Percentiles rank a stretch among this genome's conserved stretches.
phyloP scores from a whole-genome alignment of 306 rosid genomes.

The Cucumis sativus region Cucumber_9930_V3 NC_026658.2:5887001-5887500 shows the following conservation, averaged over 20 bases:
- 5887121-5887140: neutral
- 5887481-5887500: conserved; percentile 8
- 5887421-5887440: neutral
- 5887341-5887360: neutral
- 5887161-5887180: neutral
- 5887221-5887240: conserved; percentile 28
- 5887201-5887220: conserved; percentile 13
- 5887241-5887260: conserved; percentile 10
- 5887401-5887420: conserved; percentile 4
- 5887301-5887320: conserved; percentile 42
- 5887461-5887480: conserved; percentile 11
- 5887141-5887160: neutral
- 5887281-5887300: conserved; percentile 33
- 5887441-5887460: conserved; percentile 8
- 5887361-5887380: neutral
- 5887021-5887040: neutral
- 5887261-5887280: conserved; percentile 35
- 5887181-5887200: neutral
- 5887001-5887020: neutral
- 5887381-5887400: neutral
- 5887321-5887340: conserved; percentile 16
- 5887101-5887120: neutral
- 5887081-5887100: neutral
- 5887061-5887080: neutral
- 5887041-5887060: neutral